phyloP scores from a whole-genome alignment of 371 early-diverging fungal species.

The Zychaea mexicana region DNA sequence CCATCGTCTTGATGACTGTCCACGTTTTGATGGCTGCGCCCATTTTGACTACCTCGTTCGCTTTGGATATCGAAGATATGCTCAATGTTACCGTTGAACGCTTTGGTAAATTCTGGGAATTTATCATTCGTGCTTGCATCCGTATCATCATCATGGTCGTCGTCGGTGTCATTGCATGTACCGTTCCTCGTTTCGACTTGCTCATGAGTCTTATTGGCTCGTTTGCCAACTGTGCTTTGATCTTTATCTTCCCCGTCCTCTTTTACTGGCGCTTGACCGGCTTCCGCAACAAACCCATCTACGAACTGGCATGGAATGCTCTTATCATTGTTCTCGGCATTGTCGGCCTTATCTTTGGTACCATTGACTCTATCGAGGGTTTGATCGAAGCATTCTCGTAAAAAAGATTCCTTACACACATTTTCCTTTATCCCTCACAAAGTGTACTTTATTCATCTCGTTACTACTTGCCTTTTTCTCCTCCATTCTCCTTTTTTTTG shows the following conservation, averaged over 20 bases:
- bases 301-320: conserved; percentile 61
- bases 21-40: conserved; percentile 88
- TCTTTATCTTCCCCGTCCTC: conserved; percentile 85
- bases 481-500: background rate
- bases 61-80: conserved; percentile 70
- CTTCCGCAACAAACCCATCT: conserved; percentile 53
- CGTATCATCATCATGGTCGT: conserved; percentile 51
- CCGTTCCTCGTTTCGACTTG: conserved; percentile 78
- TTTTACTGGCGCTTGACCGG: conserved; percentile 80
- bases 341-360: conserved; percentile 77
- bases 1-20: conserved; percentile 77
- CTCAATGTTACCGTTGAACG: conserved; percentile 57
- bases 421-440: background rate
- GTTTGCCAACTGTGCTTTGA: conserved; percentile 73
- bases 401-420: conserved; percentile 4
- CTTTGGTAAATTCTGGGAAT: conserved; percentile 54
- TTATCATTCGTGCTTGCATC: conserved; percentile 55
- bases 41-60: conserved; percentile 79
- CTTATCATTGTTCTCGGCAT: conserved; percentile 67
- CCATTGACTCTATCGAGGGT: conserved; percentile 65
- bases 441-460: background rate
- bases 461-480: too few species aligned
- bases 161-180: conserved; percentile 61
- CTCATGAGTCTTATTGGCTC: conserved; percentile 86
- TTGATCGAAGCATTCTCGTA: conserved; percentile 54